Conservation (phyloP, 495 filamentous ascomycete species). For the Pyronema omphalodes region DNA sequence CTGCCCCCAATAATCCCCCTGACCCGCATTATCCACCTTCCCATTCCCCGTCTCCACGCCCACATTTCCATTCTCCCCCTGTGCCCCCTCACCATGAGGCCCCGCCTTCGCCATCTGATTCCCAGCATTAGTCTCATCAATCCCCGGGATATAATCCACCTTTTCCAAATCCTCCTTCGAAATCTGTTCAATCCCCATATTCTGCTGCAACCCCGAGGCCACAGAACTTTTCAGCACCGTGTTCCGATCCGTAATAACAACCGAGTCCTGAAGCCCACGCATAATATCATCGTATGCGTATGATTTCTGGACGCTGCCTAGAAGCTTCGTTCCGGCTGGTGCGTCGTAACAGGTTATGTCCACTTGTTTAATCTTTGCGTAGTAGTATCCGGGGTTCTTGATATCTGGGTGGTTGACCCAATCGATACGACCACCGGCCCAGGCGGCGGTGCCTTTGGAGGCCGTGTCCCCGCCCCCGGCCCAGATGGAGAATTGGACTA, state of each 20-base stretch:
- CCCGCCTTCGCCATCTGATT: conserved; percentile 11
- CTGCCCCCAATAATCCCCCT: conserved; percentile 14
- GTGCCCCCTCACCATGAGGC: conserved; percentile 22
- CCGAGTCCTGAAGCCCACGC: conserved; percentile 50
- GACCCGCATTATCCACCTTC: too few relatives aligned
- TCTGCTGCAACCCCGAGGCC: conserved; percentile 42
- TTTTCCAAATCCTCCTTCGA: conserved; percentile 16
- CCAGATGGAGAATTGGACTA: conserved; percentile 90
- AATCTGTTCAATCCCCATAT: conserved; percentile 39
- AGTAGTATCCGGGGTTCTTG: conserved; percentile 73
- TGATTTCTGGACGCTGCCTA: too few relatives aligned
- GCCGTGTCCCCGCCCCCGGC: conserved; percentile 70
- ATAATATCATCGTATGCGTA: conserved; percentile 52
- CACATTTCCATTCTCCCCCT: conserved; percentile 23
- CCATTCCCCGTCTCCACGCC: too few relatives aligned
- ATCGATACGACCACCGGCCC: conserved; percentile 79
- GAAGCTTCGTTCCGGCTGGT: too few relatives aligned
- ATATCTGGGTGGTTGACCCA: conserved; percentile 67
- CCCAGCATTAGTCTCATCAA: conserved; percentile 28
- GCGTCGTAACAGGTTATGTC: conserved; percentile 70
- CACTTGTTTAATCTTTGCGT: conserved; percentile 59
- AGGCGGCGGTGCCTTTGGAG: conserved; percentile 65
- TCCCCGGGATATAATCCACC: conserved; percentile 27
- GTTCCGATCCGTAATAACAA: conserved; percentile 52
- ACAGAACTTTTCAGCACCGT: conserved; percentile 66